Percentiles rank a stretch among this genome's conserved stretches.
These are phyloP conservation scores for Populus tomentosa DNA, from an alignment of 441 rosid genomes.

Conservation along the genomic window DNA sequence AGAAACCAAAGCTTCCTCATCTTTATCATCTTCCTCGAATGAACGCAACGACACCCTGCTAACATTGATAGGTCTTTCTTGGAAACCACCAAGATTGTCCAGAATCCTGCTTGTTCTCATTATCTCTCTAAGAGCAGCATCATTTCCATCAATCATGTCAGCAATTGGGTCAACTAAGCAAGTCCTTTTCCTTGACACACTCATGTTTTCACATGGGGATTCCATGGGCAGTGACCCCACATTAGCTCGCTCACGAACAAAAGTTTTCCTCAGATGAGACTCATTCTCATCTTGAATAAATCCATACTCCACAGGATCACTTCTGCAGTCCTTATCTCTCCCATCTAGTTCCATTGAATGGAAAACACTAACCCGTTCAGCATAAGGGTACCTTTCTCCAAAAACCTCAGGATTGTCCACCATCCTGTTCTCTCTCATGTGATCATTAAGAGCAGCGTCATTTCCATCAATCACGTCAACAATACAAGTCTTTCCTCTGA, in stretches of 20 bases:
- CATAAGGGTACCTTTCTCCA: no score
- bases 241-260: no score
- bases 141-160: not conserved
- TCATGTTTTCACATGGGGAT: no score
- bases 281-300: no score
- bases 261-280: no score
- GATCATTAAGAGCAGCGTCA: not conserved
- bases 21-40: conserved; percentile 20
- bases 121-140: not conserved
- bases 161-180: not conserved
- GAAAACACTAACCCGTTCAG: no score
- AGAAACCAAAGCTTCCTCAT: conserved; percentile 6
- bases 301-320: no score
- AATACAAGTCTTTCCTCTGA: conserved; percentile 2
- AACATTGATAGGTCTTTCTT: not conserved
- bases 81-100: not conserved
- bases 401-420: no score
- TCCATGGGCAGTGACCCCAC: no score
- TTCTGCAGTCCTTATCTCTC: no score
- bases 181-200: not conserved
- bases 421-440: not conserved
- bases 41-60: not conserved
- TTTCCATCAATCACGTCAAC: conserved; percentile 14
- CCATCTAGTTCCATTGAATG: no score
- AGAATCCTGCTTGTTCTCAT: not conserved